phyloP scores from a whole-genome alignment of 257 asterid species.

The Jacaranda mimosifolia region DNA sequence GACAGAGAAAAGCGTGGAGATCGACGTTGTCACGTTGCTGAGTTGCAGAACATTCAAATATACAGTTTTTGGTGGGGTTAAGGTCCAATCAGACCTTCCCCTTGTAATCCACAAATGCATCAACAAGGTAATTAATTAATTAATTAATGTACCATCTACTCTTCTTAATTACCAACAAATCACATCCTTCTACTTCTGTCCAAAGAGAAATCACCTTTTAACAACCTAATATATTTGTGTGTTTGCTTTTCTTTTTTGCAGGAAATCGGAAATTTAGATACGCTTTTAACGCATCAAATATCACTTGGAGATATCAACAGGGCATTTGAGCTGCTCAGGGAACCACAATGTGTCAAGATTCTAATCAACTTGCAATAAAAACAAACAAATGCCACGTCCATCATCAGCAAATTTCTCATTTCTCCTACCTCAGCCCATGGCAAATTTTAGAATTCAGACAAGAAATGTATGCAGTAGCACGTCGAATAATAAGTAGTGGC shows the following conservation, averaged over 20 bases:
- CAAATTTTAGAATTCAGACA: not conserved
- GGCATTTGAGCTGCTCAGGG: conserved; percentile 52
- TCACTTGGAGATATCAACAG: conserved; percentile 48
- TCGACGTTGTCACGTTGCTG: conserved; percentile 47
- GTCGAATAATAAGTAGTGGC: too few species aligned
- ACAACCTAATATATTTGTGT: too few species aligned
- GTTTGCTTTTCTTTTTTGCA: conserved; percentile 26
- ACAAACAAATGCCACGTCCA: not conserved
- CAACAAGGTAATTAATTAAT: conserved; percentile 41
- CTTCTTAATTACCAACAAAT: too few species aligned
- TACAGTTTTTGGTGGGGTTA: conserved; percentile 57
- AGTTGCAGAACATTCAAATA: conserved; percentile 53
- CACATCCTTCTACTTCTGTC: too few species aligned
- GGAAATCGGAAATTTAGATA: conserved; percentile 49
- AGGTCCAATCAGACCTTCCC: conserved; percentile 57
- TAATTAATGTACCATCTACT: too few species aligned
- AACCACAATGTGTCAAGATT: conserved; percentile 55
- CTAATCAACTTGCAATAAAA: conserved; percentile 41
- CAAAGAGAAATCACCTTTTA: not conserved
- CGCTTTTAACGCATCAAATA: conserved; percentile 50
- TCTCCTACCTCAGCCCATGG: too few species aligned
- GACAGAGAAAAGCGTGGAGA: conserved; percentile 48
- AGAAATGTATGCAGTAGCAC: not conserved
- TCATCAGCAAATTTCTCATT: not conserved
- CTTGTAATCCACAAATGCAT: conserved; percentile 47